These are phyloP conservation scores for Saxophila tyrrhenica DNA, from an alignment of 495 filamentous ascomycete species.

Conservation along the genomic window DNA sequence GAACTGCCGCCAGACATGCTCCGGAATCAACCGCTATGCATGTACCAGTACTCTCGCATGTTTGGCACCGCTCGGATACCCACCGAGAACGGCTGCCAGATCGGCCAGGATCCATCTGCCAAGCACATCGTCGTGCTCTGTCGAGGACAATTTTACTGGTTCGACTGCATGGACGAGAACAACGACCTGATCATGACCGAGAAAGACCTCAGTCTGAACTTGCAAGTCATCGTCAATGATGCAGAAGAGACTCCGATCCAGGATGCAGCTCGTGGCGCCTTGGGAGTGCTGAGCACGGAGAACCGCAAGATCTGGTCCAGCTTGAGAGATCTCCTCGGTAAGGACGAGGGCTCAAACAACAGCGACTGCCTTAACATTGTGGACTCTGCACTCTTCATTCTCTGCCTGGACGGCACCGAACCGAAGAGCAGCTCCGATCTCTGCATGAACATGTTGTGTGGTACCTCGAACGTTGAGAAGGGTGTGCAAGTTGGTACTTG, in stretches of 20 bases:
- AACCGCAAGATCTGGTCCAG: conserved; percentile 94
- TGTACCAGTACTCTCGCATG: conserved; percentile 95
- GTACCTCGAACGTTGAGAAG: conserved; percentile 78
- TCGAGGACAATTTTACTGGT: conserved; percentile 98
- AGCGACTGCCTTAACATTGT: conserved; percentile 89
- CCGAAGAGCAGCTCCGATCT: conserved; percentile 66
- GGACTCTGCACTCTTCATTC: conserved; percentile 82
- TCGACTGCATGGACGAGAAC: conserved; percentile 91
- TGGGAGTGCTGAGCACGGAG: conserved; percentile 91
- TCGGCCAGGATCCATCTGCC: conserved; percentile 78
- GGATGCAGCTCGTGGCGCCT: conserved; percentile 83
- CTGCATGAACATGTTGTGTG: conserved; percentile 96
- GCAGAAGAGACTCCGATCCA: conserved; percentile 80
- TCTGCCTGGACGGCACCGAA: conserved; percentile 88
- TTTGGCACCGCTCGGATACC: conserved; percentile 94
- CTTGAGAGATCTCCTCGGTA: conserved; percentile 75
- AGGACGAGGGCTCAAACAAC: conserved; percentile 82
- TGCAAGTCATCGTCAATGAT: conserved; percentile 86
- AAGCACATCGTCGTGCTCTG: conserved; percentile 93
- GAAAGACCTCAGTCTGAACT: conserved; percentile 82
- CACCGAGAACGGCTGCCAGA: conserved; percentile 90
- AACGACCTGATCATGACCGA: conserved; percentile 95
- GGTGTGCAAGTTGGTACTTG: conserved; percentile 96
- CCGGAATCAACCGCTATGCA: conserved; percentile 72
- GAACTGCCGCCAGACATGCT: conserved; percentile 86